A percentile compares a stretch with the other conserved stretches of the same genome.
Evolutionary conservation across 352 stramenopile species (phyloP).

Genomic region (Pythium volutum): DNA sequence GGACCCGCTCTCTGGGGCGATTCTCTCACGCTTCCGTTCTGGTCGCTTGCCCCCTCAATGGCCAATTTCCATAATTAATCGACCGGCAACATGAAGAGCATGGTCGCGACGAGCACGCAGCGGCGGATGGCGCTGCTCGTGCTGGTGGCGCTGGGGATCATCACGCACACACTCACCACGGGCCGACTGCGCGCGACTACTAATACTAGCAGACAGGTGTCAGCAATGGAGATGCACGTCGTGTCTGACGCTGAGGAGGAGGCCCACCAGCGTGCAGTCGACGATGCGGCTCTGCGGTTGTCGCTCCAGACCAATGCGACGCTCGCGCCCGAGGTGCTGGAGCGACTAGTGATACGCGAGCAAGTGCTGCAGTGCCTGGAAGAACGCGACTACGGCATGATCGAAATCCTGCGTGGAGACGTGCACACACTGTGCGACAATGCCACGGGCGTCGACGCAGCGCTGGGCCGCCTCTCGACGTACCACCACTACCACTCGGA

Average conservation of each 20-base stretch:
- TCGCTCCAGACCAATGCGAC: neutral
- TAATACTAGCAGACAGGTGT: neutral
- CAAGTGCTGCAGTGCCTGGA: neutral
- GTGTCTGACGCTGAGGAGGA: neutral
- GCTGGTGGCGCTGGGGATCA: neutral
- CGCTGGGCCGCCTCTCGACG: neutral
- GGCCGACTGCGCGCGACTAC: neutral
- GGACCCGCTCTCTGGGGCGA: no score
- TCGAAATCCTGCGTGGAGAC: neutral
- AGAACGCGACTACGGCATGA: constrained; percentile 5
- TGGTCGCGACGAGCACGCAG: neutral
- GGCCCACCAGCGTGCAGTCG: neutral
- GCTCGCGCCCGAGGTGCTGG: neutral
- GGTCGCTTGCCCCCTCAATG: no score
- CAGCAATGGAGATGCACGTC: neutral
- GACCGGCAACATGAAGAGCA: neutral
- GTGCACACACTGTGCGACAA: constrained; percentile 1
- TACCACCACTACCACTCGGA: constrained; percentile 8
- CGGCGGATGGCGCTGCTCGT: neutral
- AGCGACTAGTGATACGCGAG: neutral
- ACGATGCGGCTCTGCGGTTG: neutral
- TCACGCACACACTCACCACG: neutral
- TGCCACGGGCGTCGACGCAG: constrained; percentile 14
- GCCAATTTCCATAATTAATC: constrained; percentile 1
- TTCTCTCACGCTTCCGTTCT: no score